Evolutionary conservation across 73 alveolate species (phyloP).

Genomic region (Paramecium tetraurelia): DNA sequence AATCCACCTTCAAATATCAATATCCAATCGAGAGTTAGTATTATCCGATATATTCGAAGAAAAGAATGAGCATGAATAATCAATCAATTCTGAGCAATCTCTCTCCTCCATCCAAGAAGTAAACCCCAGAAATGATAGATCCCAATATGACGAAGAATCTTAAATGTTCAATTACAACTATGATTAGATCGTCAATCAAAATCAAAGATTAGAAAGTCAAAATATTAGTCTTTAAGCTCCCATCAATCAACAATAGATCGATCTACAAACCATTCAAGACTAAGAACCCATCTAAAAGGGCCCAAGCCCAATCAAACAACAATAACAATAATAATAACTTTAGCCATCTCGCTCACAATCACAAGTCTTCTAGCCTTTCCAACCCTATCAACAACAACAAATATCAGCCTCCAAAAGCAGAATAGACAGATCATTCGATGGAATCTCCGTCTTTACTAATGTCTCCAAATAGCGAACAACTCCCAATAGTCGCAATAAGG

Average conservation of each 20-base stretch:
- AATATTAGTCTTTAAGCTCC: neutral
- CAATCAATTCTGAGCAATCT: neutral
- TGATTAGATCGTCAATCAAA: neutral
- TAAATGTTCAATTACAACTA: neutral
- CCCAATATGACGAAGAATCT: neutral
- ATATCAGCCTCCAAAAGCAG: neutral
- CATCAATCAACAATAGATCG: neutral
- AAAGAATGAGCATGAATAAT: neutral
- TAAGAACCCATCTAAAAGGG: neutral
- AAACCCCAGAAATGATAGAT: neutral
- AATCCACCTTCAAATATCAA: neutral
- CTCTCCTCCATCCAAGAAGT: neutral
- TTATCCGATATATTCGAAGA: neutral
- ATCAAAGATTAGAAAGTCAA: neutral
- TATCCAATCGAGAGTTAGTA: conserved; percentile 15
- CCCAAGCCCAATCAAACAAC: neutral
- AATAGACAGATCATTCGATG: conserved; percentile 24
- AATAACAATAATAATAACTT: neutral
- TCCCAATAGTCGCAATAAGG: neutral
- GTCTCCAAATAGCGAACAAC: neutral
- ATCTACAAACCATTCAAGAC: neutral
- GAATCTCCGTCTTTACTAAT: neutral
- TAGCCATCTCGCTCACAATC: neutral
- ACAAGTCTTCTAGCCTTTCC: neutral
- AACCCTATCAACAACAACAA: neutral